phyloP scores from a whole-genome alignment of 257 asterid genomes.

The Nicotiana attenuata region DNA sequence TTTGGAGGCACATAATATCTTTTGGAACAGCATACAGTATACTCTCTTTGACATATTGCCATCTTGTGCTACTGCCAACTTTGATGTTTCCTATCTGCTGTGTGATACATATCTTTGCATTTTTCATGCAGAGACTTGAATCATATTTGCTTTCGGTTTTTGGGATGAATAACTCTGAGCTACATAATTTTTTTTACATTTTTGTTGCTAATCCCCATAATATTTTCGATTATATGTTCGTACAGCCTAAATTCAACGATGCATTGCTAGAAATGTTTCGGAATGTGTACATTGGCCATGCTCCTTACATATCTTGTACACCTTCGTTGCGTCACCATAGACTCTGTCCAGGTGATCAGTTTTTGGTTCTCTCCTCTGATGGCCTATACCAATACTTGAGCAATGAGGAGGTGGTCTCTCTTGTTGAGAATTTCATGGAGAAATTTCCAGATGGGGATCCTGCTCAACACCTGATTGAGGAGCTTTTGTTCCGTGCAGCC shows the following conservation, averaged over 20 bases:
- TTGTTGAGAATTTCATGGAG: slow-evolving; percentile 85
- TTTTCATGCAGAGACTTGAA: slow-evolving; percentile 1
- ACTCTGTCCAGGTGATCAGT: slow-evolving; percentile 82
- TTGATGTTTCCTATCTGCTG: neutral
- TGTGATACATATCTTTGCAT: neutral
- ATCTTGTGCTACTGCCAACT: neutral
- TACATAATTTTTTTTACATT: too few relatives aligned
- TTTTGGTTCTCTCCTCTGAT: slow-evolving; percentile 94
- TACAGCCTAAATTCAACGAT: slow-evolving; percentile 88
- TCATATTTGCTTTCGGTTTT: neutral
- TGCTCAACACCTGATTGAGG: slow-evolving; percentile 93
- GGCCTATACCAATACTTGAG: slow-evolving; percentile 93
- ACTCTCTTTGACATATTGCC: neutral
- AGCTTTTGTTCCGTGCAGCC: slow-evolving; percentile 90
- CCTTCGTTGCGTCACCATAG: slow-evolving; percentile 93
- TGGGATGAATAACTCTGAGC: neutral
- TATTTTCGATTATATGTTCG: slow-evolving; percentile 29
- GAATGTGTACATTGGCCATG: slow-evolving; percentile 87
- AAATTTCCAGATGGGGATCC: slow-evolving; percentile 98
- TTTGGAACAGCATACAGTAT: neutral
- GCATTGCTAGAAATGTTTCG: slow-evolving; percentile 84
- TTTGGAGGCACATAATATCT: neutral
- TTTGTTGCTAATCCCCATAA: slow-evolving; percentile 21
- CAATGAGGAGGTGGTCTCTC: slow-evolving; percentile 89
- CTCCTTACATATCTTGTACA: slow-evolving; percentile 77